Base-by-base conservation (phyloP, 2,329 filamentous ascomycete genomes). In the Trichoderma sp. region DNA sequence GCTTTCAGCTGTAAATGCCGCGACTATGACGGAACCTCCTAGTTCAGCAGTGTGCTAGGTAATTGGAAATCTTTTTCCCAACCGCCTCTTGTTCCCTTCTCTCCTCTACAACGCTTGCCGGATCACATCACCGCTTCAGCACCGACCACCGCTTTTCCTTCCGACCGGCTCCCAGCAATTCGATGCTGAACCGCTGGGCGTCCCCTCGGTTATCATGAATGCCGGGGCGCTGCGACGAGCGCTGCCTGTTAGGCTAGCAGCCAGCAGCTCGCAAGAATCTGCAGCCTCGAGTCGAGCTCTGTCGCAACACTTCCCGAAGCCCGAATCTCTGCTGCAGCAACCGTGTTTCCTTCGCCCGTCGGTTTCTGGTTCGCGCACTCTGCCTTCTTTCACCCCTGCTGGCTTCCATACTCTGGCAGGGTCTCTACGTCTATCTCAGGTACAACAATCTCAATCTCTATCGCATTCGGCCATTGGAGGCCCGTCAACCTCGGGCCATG, bases 151-250 rank as follows among this genome's bases (percentile, higher is more conserved):
- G 47, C 61, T 70, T 71, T 70, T 70, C 69, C 63, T 58, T 68
- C 57, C 61, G 32, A 57, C 55, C 70, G 28, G 53, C 47, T 70
- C 59, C 20, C 59, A 71, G 70, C 72, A 71, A 74, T 73, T 77
- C 68, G 76, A 81, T 76, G 73, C 80, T 80, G 79, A 76, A 74
- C 73, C 75, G 73, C 73, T 75, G 71, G 74, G 74, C 74, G 75
- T 74, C 74, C 73, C 76, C 73, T 73, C 76, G 73, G 63, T 68
- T 78, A 71, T 36, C 62, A 87, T 87, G 85, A 83, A 82, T 79
- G 82, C 84, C 81, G 84, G 83, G 80, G 82, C 82, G 78, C 81
- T 85, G 77, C 85, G 84, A 76, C 84, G 83, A 77, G 81, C 81
- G 80, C 81, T 86, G 81, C 81, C 85, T 80, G 84, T 85, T 74